Evolutionary conservation across 2,329 filamentous ascomycete genomes (phyloP).

Genomic region (Trichoderma sp.): DNA sequence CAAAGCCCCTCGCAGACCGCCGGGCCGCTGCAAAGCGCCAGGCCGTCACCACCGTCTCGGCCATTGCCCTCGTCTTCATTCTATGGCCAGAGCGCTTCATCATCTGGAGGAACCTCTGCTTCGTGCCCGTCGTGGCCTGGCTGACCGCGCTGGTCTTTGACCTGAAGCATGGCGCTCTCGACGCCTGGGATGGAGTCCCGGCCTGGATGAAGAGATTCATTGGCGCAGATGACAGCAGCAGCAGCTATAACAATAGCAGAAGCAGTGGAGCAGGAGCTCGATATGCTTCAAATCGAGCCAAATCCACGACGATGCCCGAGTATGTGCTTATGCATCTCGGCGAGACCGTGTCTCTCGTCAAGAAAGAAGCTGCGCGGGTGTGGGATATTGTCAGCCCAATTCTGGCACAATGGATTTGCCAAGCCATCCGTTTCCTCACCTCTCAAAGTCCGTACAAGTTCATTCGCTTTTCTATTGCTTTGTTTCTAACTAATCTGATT

Average conservation of each 20-base stretch:
- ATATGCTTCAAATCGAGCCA: background rate
- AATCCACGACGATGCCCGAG: background rate
- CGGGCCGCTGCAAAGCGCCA: constrained; percentile 19
- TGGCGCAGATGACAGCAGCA: constrained; percentile 5
- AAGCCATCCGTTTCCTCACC: background rate
- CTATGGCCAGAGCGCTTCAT: constrained; percentile 19
- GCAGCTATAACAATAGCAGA: background rate
- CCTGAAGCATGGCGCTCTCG: constrained; percentile 2
- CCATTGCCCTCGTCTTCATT: constrained; percentile 5
- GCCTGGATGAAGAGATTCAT: constrained; percentile 19
- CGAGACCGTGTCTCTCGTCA: background rate
- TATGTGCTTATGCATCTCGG: background rate
- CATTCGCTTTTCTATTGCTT: background rate
- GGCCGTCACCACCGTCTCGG: constrained; percentile 16
- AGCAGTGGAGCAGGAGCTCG: background rate
- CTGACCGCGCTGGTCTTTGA: constrained; percentile 15
- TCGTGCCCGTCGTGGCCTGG: constrained; percentile 17
- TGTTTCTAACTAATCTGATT: background rate
- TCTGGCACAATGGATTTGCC: background rate
- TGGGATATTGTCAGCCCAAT: background rate
- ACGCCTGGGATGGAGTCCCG: constrained; percentile 18
- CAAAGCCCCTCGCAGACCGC: background rate
- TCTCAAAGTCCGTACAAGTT: background rate
- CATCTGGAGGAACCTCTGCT: constrained; percentile 5
- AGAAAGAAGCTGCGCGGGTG: background rate